Evolutionary conservation across 768 basidiomycete species (phyloP).

Genomic region (Russula sp.): DNA sequence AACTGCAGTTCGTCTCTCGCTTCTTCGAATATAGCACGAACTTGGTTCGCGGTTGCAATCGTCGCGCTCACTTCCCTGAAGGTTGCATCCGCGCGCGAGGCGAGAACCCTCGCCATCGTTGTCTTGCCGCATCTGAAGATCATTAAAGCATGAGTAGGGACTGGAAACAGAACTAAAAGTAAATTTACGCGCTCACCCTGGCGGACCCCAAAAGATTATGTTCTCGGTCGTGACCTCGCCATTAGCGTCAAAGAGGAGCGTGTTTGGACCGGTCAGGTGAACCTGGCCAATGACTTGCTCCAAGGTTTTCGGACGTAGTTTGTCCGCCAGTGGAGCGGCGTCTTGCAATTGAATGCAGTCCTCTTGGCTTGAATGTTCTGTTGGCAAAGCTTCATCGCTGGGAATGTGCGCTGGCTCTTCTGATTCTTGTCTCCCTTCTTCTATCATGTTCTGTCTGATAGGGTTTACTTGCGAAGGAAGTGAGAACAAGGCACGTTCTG

Average conservation of each 20-base stretch:
- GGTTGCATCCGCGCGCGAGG: constrained; percentile 45
- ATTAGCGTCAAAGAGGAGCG: constrained; percentile 47
- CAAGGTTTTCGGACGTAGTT: constrained; percentile 55
- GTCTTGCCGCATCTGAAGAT: constrained; percentile 58
- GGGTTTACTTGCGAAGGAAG: too few species aligned
- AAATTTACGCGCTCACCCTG: constrained; percentile 38
- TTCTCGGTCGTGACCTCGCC: constrained; percentile 48
- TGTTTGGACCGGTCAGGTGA: constrained; percentile 51
- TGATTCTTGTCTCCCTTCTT: too few species aligned
- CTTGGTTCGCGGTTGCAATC: constrained; percentile 56
- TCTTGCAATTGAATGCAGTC: constrained; percentile 9
- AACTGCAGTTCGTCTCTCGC: constrained; percentile 58
- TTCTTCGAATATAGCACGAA: constrained; percentile 67
- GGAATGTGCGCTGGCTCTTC: too few species aligned
- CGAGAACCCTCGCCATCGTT: constrained; percentile 66
- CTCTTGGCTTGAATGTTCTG: not conserved
- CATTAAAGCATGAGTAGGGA: not conserved
- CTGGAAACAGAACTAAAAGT: not conserved
- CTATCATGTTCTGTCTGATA: too few species aligned
- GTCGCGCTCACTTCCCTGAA: constrained; percentile 81
- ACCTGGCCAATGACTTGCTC: constrained; percentile 68
- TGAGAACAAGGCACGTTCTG: too few species aligned
- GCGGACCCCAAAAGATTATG: constrained; percentile 69
- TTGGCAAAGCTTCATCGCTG: not conserved
- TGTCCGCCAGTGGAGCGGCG: constrained; percentile 58